Percentiles rank a stretch among this genome's conserved stretches.
Conservation (phyloP, 2,329 filamentous ascomycete species). For the Colletotrichum cuscutae region DNA sequence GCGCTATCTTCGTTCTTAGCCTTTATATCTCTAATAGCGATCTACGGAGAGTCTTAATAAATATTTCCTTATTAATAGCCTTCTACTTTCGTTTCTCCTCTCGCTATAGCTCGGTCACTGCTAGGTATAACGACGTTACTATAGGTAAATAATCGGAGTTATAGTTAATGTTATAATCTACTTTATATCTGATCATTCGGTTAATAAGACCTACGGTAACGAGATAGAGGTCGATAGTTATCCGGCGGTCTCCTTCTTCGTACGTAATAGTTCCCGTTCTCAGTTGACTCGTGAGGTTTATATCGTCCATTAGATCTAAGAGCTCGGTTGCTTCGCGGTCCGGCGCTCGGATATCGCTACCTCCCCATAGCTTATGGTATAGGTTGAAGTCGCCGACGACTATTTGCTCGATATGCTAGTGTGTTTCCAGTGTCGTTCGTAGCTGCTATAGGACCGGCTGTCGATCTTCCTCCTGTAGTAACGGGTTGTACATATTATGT, state of each 20-base stretch:
- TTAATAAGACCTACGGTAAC: not conserved
- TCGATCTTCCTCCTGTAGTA: too few relatives aligned
- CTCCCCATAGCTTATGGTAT: too few relatives aligned
- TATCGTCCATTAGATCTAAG: too few relatives aligned
- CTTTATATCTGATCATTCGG: not conserved
- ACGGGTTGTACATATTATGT: too few relatives aligned
- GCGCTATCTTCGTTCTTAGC: slow-evolving; percentile 1
- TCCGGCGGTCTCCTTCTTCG: not conserved
- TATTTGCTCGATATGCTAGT: not conserved
- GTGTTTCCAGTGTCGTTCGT: not conserved
- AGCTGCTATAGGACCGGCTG: not conserved
- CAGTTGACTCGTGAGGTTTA: too few relatives aligned
- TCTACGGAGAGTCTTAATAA: not conserved
- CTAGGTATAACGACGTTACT: not conserved
- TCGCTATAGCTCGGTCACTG: not conserved
- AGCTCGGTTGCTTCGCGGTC: too few relatives aligned
- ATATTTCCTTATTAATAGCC: not conserved
- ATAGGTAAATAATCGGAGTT: slow-evolving; percentile 1
- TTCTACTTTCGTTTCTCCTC: not conserved
- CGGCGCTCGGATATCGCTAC: too few relatives aligned
- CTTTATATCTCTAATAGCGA: not conserved
- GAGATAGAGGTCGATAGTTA: slow-evolving; percentile 4
- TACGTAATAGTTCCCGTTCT: not conserved
- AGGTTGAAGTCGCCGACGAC: not conserved
- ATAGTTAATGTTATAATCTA: not conserved